Base-by-base conservation (phyloP, 2,329 filamentous ascomycete genomes). In the Phoma herbarum region DNA sequence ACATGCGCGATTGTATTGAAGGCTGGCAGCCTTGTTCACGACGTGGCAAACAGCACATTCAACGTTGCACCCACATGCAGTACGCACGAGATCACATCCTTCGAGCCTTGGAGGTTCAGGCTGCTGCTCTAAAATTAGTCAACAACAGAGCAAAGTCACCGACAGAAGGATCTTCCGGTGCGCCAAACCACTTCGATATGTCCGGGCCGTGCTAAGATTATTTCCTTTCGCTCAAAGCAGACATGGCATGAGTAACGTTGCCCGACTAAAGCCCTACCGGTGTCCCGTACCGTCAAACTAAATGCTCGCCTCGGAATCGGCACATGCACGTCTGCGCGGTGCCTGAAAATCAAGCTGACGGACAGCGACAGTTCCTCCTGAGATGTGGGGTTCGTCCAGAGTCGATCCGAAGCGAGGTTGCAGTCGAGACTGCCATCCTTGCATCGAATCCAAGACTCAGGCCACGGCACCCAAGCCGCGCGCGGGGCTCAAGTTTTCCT, bases 71-170 rank as follows among this genome's bases (percentile, higher is more conserved):
- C 42, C 20, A 31, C 46, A 54, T 54, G 50, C 45, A 51, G 44
- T 35, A 10, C 25, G 10, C 39, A 51, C 50, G 46, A 59, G 50
- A 59, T 50, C 45, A 46, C 43, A 31, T 51, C 41, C 33, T 35
- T 47, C 31, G 33, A 53, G 37, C 23, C 50, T 48, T 41, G 39
- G 25, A 59, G 39, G 18, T 31, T 22, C 50, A 53, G 29, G 23
- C 37, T 39, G 43, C 11, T 16, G 28, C 41, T 50, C 50, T 54
- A 54, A 54, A 54, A n/a, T 59, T 59, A 54, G 56, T 20, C n/a
- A 20, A 33, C 42, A 47, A 12, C 20, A 33, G 16, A 48, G 23
- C 42, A 23, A 2, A 25, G 48, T 47, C 23, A 35, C 33, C 26
- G 43, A 58, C 37, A 58, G 45, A 23, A 52, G 37, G 44, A 59